Evolutionary conservation across 1,284 basidiomycete genomes (phyloP).

Genomic region (Ceratobasidium sp.): DNA sequence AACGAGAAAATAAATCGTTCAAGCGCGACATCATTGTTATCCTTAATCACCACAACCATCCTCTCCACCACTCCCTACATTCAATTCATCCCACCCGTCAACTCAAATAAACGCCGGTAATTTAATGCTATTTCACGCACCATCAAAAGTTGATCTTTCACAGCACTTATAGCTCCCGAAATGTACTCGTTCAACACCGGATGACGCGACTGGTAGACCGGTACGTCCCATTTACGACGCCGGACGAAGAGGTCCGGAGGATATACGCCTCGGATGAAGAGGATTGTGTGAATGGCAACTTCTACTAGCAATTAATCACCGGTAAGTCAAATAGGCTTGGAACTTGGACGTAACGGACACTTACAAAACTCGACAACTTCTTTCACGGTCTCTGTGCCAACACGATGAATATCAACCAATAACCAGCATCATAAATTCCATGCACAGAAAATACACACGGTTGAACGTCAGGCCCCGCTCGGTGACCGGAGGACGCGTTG

Average conservation of each 20-base stretch:
- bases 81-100: no score
- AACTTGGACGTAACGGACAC: neutral
- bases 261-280: conserved; percentile 91
- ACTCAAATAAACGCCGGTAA: no score
- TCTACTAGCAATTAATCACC: conserved; percentile 72
- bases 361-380: conserved; percentile 41
- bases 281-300: conserved; percentile 90
- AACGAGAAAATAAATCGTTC: conserved; percentile 77
- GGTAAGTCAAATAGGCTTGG: no score
- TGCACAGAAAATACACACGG: conserved; percentile 3
- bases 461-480: conserved; percentile 36
- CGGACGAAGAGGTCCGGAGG: conserved; percentile 88
- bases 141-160: conserved; percentile 78
- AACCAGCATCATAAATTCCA: neutral
- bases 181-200: conserved; percentile 90
- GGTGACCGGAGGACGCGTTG: neutral
- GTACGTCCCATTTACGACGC: conserved; percentile 87
- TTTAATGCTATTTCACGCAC: conserved; percentile 57
- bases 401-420: neutral
- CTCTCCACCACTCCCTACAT: conserved; percentile 77
- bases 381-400: conserved; percentile 24
- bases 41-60: conserved; percentile 83
- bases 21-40: conserved; percentile 66
- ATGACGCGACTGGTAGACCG: conserved; percentile 92
- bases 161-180: conserved; percentile 79